Evolutionary conservation across 1,284 basidiomycete species (phyloP).

Genomic region (Testicularia cyperi): DNA sequence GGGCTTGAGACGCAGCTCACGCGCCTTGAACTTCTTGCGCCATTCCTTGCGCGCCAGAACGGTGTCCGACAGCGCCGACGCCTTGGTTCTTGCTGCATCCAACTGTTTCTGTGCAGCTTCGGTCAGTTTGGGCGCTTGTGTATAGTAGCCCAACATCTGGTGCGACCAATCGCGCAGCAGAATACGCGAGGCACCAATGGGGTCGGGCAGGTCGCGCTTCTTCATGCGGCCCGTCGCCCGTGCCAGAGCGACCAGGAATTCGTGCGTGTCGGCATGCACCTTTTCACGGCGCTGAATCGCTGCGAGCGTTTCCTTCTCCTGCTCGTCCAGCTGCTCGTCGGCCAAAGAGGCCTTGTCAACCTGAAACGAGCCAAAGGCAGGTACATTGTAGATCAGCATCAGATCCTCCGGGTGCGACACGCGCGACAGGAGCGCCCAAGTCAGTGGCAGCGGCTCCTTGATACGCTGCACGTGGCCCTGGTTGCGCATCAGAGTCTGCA

Average conservation of each 20-base stretch:
- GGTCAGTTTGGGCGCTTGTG: slow-evolving; percentile 38
- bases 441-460: slow-evolving; percentile 50
- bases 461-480: slow-evolving; percentile 52
- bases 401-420: slow-evolving; percentile 51
- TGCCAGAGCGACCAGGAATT: slow-evolving; percentile 54
- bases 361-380: slow-evolving; percentile 52
- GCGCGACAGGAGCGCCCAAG: slow-evolving; percentile 44
- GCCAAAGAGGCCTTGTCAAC: slow-evolving; percentile 29
- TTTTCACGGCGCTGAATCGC: slow-evolving; percentile 37
- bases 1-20: slow-evolving; percentile 43
- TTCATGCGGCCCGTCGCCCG: slow-evolving; percentile 46
- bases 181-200: slow-evolving; percentile 45
- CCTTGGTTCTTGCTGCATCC: slow-evolving; percentile 13
- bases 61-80: background rate
- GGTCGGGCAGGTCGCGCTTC: slow-evolving; percentile 50
- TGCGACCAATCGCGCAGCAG: slow-evolving; percentile 56
- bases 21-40: slow-evolving; percentile 39
- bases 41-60: slow-evolving; percentile 41
- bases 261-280: slow-evolving; percentile 49
- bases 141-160: slow-evolving; percentile 51
- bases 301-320: slow-evolving; percentile 21
- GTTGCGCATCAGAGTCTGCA: slow-evolving; percentile 53
- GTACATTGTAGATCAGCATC: slow-evolving; percentile 54
- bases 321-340: slow-evolving; percentile 34
- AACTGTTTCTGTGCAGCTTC: slow-evolving; percentile 15